These are phyloP conservation scores for Tarenaya hassleriana DNA, from an alignment of 345 rosid genomes.

Conservation along the genomic window DNA sequence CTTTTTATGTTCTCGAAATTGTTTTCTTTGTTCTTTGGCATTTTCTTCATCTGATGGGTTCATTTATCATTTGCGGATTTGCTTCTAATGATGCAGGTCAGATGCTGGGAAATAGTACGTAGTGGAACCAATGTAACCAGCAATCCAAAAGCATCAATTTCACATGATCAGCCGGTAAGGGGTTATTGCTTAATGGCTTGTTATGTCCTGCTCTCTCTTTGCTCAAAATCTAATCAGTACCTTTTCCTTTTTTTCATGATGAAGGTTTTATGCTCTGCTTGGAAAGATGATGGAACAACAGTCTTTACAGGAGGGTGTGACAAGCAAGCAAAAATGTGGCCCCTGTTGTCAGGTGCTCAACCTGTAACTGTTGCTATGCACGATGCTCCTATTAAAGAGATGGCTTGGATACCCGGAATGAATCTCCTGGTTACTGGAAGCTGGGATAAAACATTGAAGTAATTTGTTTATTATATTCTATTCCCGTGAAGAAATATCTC, in stretches of 20 bases:
- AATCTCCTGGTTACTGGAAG: conserved; percentile 80
- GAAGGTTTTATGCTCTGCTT: conserved; percentile 85
- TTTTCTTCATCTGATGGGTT: conserved; percentile 1
- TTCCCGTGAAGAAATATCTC: not conserved
- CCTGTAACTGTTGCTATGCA: conserved; percentile 90
- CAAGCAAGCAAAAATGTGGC: conserved; percentile 99
- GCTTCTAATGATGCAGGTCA: conserved; percentile 46
- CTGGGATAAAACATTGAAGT: conserved; percentile 94
- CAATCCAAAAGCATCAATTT: conserved; percentile 74
- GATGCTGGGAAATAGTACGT: conserved; percentile 86
- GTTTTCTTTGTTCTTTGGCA: not conserved
- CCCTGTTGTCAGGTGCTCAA: conserved; percentile 76
- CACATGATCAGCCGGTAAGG: conserved; percentile 92
- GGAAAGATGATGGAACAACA: conserved; percentile 98
- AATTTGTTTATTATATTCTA: conserved; percentile 14
- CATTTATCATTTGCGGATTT: conserved; percentile 1
- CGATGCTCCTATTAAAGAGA: conserved; percentile 70
- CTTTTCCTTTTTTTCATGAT: conserved; percentile 7
- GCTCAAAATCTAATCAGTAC: not conserved
- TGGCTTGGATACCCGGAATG: conserved; percentile 96
- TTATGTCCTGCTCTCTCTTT: not conserved
- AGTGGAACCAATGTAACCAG: conserved; percentile 47
- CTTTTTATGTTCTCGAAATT: no score
- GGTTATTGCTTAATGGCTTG: conserved; percentile 2
- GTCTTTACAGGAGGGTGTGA: conserved; percentile 95